Percentiles rank a stretch among this genome's conserved stretches.
Conservation (phyloP, 495 filamentous ascomycete species). For the Podospora conica region DNA sequence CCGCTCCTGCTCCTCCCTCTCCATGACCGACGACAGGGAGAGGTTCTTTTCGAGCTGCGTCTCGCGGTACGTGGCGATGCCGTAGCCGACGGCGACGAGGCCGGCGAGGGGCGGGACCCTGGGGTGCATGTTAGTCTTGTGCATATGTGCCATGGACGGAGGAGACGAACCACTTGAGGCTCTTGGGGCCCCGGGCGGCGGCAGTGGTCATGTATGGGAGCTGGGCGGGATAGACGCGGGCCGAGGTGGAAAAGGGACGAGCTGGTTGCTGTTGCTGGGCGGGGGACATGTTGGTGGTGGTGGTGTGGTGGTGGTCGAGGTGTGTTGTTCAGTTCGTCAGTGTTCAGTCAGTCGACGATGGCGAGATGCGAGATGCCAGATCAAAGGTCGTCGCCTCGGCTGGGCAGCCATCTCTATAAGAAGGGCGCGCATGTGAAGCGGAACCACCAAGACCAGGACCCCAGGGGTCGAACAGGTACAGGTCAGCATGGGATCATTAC, state of each 20-base stretch:
- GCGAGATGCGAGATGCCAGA: neutral
- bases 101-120: slow-evolving; percentile 37
- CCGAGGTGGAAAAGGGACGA: slow-evolving; percentile 31
- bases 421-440: neutral
- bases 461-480: neutral
- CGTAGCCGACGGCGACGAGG: slow-evolving; percentile 38
- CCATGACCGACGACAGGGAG: slow-evolving; percentile 14
- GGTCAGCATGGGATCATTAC: slow-evolving; percentile 8
- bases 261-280: slow-evolving; percentile 6
- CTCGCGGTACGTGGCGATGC: slow-evolving; percentile 31
- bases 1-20: slow-evolving; percentile 21
- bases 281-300: neutral
- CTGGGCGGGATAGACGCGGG: slow-evolving; percentile 39
- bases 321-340: neutral
- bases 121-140: slow-evolving; percentile 1
- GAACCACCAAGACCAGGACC: neutral
- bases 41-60: slow-evolving; percentile 21
- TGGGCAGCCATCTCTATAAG: neutral
- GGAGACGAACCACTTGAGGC: slow-evolving; percentile 32
- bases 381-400: neutral
- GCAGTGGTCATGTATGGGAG: slow-evolving; percentile 35
- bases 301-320: neutral
- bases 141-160: neutral
- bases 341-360: neutral
- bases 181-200: slow-evolving; percentile 19